Evolutionary conservation across 192 early-diverging fungal species (phyloP).

Genomic region (Coemansia sp.): DNA sequence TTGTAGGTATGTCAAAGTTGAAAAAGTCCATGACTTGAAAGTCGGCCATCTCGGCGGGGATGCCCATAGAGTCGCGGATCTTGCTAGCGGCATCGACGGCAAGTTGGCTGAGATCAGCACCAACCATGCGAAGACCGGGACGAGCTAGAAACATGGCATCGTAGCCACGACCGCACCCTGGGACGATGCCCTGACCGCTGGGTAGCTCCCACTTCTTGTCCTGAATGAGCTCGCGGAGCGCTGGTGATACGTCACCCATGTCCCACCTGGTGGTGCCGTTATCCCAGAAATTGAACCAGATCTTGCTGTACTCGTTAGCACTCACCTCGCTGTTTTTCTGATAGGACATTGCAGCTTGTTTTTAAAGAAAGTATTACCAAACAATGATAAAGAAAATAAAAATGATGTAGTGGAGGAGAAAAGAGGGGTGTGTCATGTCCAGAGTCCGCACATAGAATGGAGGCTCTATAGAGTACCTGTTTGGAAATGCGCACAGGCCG

Average conservation of each 20-base stretch:
- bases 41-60: conserved; percentile 50
- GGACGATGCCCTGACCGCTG: conserved; percentile 43
- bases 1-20: conserved; percentile 60
- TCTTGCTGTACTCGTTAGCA: conserved; percentile 40
- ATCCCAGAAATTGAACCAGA: conserved; percentile 43
- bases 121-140: conserved; percentile 63
- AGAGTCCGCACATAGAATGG: neutral
- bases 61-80: conserved; percentile 45
- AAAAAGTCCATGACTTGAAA: conserved; percentile 77
- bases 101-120: conserved; percentile 72
- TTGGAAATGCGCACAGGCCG: neutral
- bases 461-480: neutral
- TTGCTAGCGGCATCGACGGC: conserved; percentile 63
- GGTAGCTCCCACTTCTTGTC: conserved; percentile 55
- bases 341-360: conserved; percentile 14
- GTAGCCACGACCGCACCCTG: conserved; percentile 63
- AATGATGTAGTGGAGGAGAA: conserved; percentile 4
- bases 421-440: neutral
- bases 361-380: neutral
- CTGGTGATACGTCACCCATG: conserved; percentile 52
- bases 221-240: conserved; percentile 49
- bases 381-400: neutral
- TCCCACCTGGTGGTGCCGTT: conserved; percentile 40
- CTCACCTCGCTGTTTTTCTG: conserved; percentile 9
- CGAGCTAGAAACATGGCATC: conserved; percentile 76